Percentiles rank a stretch among this genome's conserved stretches.
These are phyloP conservation scores for Cyberlindnera samutprakarnensis DNA, from an alignment of 805 yeast genomes.

Conservation along the genomic window DNA sequence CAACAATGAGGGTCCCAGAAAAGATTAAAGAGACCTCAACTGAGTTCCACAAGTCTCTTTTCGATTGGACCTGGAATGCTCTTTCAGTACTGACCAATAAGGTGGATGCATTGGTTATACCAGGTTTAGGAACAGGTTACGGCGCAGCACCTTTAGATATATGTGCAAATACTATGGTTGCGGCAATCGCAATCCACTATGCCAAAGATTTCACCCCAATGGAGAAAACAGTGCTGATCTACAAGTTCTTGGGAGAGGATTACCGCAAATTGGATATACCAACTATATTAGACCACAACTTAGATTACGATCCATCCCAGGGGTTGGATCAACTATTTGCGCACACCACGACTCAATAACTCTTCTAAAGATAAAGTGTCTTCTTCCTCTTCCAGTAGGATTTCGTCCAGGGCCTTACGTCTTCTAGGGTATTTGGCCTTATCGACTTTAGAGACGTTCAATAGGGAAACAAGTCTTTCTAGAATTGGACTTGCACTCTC, in stretches of 20 bases:
- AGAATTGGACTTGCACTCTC: constrained; percentile 9
- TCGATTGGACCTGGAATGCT: constrained; percentile 32
- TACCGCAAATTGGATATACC: constrained; percentile 1
- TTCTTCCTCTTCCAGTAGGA: constrained; percentile 1
- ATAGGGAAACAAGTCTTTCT: constrained; percentile 7
- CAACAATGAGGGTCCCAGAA: constrained; percentile 34
- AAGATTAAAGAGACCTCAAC: constrained; percentile 3
- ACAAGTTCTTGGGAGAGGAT: constrained; percentile 10
- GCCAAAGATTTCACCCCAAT: constrained; percentile 1
- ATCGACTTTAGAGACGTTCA: constrained; percentile 19
- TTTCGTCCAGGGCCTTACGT: constrained; percentile 3
- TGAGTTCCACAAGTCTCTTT: constrained; percentile 21
- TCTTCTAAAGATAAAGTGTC: constrained; percentile 8
- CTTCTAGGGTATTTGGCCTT: constrained; percentile 4
- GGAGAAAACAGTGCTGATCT: constrained; percentile 4
- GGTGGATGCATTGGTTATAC: constrained; percentile 20
- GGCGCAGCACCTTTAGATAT: constrained; percentile 26
- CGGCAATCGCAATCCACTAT: constrained; percentile 25
- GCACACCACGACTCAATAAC: constrained; percentile 4
- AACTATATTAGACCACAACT: not conserved
- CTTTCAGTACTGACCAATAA: constrained; percentile 12
- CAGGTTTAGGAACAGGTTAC: constrained; percentile 35
- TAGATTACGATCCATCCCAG: not conserved
- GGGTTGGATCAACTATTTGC: not conserved
- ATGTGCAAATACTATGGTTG: constrained; percentile 29